Percentiles rank a stretch among this genome's conserved stretches.
phyloP scores from a whole-genome alignment of 768 basidiomycete genomes.

The Phallus indusiatus region DNA sequence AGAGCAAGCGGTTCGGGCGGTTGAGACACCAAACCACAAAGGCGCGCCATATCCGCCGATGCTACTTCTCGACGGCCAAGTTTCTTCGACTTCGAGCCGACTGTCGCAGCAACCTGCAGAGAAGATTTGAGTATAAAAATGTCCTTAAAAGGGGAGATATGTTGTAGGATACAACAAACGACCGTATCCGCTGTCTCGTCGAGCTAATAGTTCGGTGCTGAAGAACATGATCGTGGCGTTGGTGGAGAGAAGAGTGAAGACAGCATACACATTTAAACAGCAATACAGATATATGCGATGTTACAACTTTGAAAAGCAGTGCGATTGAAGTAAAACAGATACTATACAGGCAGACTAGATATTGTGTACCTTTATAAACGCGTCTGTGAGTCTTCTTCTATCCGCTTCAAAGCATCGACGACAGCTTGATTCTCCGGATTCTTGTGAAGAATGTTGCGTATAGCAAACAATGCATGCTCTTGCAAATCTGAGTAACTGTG shows the following conservation, averaged over 20 bases:
- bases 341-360: background rate
- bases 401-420: conserved; percentile 62
- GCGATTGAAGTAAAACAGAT: background rate
- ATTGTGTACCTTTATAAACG: background rate
- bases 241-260: background rate
- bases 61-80: conserved; percentile 77
- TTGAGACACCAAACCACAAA: conserved; percentile 73
- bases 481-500: too few species aligned
- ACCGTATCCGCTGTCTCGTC: conserved; percentile 81
- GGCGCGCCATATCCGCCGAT: conserved; percentile 69
- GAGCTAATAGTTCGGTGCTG: conserved; percentile 68
- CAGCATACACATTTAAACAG: too few species aligned
- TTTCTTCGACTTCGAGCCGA: conserved; percentile 83
- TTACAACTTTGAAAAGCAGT: background rate
- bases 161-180: conserved; percentile 70
- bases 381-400: background rate
- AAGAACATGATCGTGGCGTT: too few species aligned
- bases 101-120: conserved; percentile 82
- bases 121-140: background rate
- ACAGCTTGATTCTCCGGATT: conserved; percentile 76
- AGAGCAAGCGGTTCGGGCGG: conserved; percentile 84
- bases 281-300: background rate
- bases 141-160: background rate
- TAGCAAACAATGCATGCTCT: conserved; percentile 83
- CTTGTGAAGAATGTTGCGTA: conserved; percentile 66